Evolutionary conservation across 805 yeast species (phyloP), one percentile per base, ranked within the genome.

Genomic region (Saccharomyces jurei): DNA sequence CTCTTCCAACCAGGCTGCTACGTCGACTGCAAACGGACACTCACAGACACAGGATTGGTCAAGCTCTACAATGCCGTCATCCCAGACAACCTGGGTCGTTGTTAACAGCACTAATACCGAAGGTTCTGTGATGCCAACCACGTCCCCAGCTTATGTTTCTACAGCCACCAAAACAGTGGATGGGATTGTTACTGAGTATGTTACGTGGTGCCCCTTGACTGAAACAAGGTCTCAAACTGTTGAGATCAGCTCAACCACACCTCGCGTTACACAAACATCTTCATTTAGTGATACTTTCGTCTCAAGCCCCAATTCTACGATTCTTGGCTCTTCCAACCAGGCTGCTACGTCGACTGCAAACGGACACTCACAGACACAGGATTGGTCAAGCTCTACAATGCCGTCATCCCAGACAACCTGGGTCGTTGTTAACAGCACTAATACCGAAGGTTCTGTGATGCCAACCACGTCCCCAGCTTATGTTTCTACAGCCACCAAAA

Each of bases 201-300:
- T 73, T 29, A 72, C 77, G 11, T 71, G 71, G 68, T 71, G 75
- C 60, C 77, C 77, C 46, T 55, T 69, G 30, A 51, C 53, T 5
- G 41, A 29, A 14, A 25, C 46, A 9, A 30, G 49, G 32, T 36
- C 48, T 11, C 6, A 36, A 30, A 22, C 17, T 13, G 6, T 32
- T 17, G 6, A 9, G 30, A 29, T 50, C 27, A n/a, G 46, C 36
- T 2, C 11, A 27, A 21, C 49, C 21, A 30, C 28, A 46, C 36
- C 27, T 46, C 36, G 22, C 22, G 10, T 56, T 48, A 6, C 29
- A 27, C 26, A 29, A 41, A 25, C 44, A 9, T 22, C 22, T 17
- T 29, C 31, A 29, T 29, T 29, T 3, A 9, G 31, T 13, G 11
- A 13, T 29, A 29, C 13, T 8, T 29, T 13, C 13, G 11, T 27